phyloP scores from a whole-genome alignment of 2,329 filamentous ascomycete species.

The Parascedosporium putredinis region DNA sequence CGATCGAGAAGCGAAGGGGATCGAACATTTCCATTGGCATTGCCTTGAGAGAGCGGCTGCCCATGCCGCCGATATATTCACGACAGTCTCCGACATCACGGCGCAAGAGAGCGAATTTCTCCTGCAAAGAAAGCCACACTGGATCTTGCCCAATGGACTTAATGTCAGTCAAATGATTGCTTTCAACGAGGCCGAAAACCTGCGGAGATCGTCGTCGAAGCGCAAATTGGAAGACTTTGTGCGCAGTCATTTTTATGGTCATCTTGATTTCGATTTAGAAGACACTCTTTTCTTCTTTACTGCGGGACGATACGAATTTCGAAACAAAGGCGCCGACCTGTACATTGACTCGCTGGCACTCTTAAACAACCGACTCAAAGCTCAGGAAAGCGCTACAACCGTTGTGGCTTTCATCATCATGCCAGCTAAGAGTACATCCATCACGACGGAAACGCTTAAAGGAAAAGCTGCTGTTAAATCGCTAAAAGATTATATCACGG shows the following conservation, averaged over 20 bases:
- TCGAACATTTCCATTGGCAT: constrained; percentile 4
- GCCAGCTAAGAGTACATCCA: constrained; percentile 89
- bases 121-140: constrained; percentile 94
- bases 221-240: constrained; percentile 98
- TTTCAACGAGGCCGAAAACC: constrained; percentile 65
- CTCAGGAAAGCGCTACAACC: constrained; percentile 32
- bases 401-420: constrained; percentile 97
- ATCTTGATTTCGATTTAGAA: constrained; percentile 93
- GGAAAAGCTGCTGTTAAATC: constrained; percentile 97
- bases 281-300: constrained; percentile 98
- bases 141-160: constrained; percentile 88
- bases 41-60: constrained; percentile 3
- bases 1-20: background rate
- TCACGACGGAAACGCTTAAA: constrained; percentile 91
- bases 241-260: constrained; percentile 93
- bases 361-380: constrained; percentile 86
- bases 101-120: constrained; percentile 97
- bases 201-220: constrained; percentile 82
- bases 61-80: constrained; percentile 2
- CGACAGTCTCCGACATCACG: constrained; percentile 34
- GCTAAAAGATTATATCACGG: constrained; percentile 79
- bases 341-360: constrained; percentile 95
- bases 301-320: constrained; percentile 90
- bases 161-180: constrained; percentile 60
- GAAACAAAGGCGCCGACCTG: constrained; percentile 99